Base-by-base conservation (phyloP, 2,329 filamentous ascomycete genomes). In the Penicillium aurantiogriseum region DNA sequence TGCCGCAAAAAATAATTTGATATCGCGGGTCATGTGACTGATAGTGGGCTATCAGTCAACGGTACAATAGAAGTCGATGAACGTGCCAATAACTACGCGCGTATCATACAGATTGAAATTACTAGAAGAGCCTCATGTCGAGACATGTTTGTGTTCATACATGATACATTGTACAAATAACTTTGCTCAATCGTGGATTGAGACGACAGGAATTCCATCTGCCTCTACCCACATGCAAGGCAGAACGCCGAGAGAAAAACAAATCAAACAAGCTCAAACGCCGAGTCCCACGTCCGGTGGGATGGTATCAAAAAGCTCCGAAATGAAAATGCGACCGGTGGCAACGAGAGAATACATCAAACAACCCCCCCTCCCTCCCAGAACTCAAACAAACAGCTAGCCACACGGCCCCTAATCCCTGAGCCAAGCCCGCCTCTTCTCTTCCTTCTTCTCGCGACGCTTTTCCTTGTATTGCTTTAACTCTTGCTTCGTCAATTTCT, bases 401-500 rank as follows among this genome's bases (percentile, higher is more conserved):
- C 4, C 36, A 25, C 11, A 21, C 7, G 10, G 5, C 29, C n/a
- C n/a, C 36, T 53, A 97, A 76, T 96, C 92, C 68, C 87, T 82
- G 69, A 97, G 76, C 91, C 94, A 99, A 10, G 92, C 93, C 63
- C 92, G 82, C 60, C 92, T 83, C 79, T 96, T 97, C 80, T 97
- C 92, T 73, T 97, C 92, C 77, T 97, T 97, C 78, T 86, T 91
- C 44, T 90, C 90, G 60, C 87, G 85, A 61, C 92, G 83, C 83
- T 95, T 96, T 74, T 96, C 89, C 76, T 92, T 94, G 78, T 93
- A 96, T 56, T 88, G 86, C 79, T 95, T 93, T 63, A 99, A 78
- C 77, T 99, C 91, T 60, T 89, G 81, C 80, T 93, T 96, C 56
- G 80, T 88, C 25, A 93, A 82, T 76, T 91, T 92, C 83, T 94